phyloP scores from a whole-genome alignment of 208 protist genomes.

The Vickermania spadyakhi region DNA sequence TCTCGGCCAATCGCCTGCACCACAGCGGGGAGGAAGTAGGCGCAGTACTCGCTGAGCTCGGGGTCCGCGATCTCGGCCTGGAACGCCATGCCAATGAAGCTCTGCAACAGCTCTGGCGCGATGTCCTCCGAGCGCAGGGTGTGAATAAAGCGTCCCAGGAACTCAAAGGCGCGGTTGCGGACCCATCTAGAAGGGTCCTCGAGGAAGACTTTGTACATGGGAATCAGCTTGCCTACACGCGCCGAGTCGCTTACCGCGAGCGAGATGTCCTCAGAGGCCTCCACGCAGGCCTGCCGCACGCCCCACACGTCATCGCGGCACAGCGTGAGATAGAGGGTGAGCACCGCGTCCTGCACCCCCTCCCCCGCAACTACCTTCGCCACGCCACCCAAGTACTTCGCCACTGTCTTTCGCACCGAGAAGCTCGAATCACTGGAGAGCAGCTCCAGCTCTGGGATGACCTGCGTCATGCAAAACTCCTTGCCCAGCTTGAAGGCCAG shows the following conservation, averaged over 20 bases:
- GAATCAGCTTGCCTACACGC: conserved; percentile 50
- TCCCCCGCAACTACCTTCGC: conserved; percentile 22
- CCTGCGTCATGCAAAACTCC: conserved; percentile 51
- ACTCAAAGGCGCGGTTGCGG: conserved; percentile 83
- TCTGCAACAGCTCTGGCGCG: conserved; percentile 65
- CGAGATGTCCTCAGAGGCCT: conserved; percentile 69
- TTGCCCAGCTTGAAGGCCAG: conserved; percentile 69
- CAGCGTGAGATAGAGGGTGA: conserved; percentile 83
- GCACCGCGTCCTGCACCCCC: conserved; percentile 43
- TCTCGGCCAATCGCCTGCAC: conserved; percentile 73
- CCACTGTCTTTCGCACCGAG: conserved; percentile 83
- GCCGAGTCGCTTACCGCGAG: conserved; percentile 44
- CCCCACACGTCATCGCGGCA: conserved; percentile 95
- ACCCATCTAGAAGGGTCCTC: conserved; percentile 92
- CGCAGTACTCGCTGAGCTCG: conserved; percentile 89
- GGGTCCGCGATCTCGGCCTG: conserved; percentile 79
- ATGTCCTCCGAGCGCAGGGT: conserved; percentile 83
- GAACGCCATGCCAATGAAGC: conserved; percentile 91
- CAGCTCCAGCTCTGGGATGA: conserved; percentile 75
- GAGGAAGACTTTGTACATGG: conserved; percentile 52
- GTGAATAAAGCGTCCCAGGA: conserved; percentile 87
- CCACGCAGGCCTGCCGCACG: conserved; percentile 92
- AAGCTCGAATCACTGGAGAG: conserved; percentile 87
- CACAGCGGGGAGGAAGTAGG: conserved; percentile 92
- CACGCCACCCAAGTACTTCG: conserved; percentile 68